Evolutionary conservation across 2,329 filamentous ascomycete genomes (phyloP).

Genomic region (Neopestalotiopsis sp.): DNA sequence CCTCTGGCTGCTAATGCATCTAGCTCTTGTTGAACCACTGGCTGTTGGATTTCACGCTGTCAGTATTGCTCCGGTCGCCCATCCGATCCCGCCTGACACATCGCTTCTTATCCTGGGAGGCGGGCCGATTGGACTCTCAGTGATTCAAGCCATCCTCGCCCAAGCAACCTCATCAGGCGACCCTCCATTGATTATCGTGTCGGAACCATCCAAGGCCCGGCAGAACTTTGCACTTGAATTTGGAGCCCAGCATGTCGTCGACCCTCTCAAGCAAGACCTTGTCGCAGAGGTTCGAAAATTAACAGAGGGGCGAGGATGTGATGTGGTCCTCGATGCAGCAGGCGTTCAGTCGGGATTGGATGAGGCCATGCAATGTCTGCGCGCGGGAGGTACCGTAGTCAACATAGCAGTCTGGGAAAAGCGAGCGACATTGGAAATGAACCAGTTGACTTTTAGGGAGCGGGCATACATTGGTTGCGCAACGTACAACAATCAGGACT

Average conservation of each 20-base stretch:
- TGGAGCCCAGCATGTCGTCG: conserved; percentile 59
- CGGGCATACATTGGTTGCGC: conserved; percentile 51
- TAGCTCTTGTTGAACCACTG: conserved; percentile 66
- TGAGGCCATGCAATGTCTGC: conserved; percentile 52
- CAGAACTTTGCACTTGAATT: conserved; percentile 57
- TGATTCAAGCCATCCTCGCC: conserved; percentile 62
- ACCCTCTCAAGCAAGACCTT: conserved; percentile 56
- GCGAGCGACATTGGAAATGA: conserved; percentile 56
- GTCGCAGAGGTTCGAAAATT: conserved; percentile 49
- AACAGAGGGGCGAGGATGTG: conserved; percentile 54
- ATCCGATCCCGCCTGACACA: conserved; percentile 45
- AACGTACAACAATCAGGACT: conserved; percentile 43
- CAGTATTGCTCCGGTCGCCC: conserved; percentile 41
- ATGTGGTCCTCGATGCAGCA: conserved; percentile 67
- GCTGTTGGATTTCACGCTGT: conserved; percentile 70
- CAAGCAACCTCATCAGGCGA: conserved; percentile 46
- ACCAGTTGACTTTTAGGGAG: conserved; percentile 58
- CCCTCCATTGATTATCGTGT: conserved; percentile 55
- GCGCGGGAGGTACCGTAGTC: conserved; percentile 60
- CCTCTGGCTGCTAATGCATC: conserved; percentile 19
- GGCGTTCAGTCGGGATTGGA: conserved; percentile 58
- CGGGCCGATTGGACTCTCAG: conserved; percentile 66
- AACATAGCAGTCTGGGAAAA: conserved; percentile 72
- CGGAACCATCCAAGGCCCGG: conserved; percentile 56
- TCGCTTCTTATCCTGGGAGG: conserved; percentile 62